Evolutionary conservation across 345 rosid species (phyloP).

Genomic region (Euphorbia lathyris): DNA sequence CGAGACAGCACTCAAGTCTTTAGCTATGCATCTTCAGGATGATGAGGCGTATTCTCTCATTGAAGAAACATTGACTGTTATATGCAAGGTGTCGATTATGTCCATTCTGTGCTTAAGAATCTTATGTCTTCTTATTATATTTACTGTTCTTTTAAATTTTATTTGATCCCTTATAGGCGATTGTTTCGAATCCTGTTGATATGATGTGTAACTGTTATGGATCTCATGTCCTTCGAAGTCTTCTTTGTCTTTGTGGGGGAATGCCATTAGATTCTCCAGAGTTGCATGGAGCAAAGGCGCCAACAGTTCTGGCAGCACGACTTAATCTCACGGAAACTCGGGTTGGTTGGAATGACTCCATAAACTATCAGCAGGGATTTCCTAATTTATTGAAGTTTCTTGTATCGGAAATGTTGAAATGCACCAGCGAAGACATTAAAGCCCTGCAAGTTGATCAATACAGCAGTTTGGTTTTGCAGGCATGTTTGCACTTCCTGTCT

Average conservation of each 20-base stretch:
- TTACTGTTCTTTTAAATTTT: not conserved
- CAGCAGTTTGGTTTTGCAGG: slow-evolving; percentile 93
- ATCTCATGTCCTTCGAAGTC: slow-evolving; percentile 91
- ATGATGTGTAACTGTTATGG: slow-evolving; percentile 80
- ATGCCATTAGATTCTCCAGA: slow-evolving; percentile 66
- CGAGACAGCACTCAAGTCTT: slow-evolving; percentile 85
- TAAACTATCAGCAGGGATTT: slow-evolving; percentile 50
- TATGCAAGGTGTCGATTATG: slow-evolving; percentile 67
- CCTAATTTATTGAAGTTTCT: slow-evolving; percentile 57
- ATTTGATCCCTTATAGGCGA: slow-evolving; percentile 45
- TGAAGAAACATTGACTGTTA: slow-evolving; percentile 57
- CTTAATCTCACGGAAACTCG: slow-evolving; percentile 58
- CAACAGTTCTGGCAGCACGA: slow-evolving; percentile 57
- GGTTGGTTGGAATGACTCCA: slow-evolving; percentile 28
- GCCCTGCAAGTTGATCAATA: slow-evolving; percentile 64
- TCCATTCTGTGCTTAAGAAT: slow-evolving; percentile 1
- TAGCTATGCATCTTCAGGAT: slow-evolving; percentile 67
- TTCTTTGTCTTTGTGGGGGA: slow-evolving; percentile 89
- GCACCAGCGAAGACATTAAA: slow-evolving; percentile 44
- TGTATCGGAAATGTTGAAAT: slow-evolving; percentile 58
- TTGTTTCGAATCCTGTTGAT: slow-evolving; percentile 54
- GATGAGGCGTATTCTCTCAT: slow-evolving; percentile 54
- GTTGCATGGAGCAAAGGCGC: slow-evolving; percentile 62
- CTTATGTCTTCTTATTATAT: not conserved
- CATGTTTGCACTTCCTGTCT: slow-evolving; percentile 22